Base-by-base conservation (phyloP, 2,329 filamentous ascomycete genomes). In the Penicillium sp. region DNA sequence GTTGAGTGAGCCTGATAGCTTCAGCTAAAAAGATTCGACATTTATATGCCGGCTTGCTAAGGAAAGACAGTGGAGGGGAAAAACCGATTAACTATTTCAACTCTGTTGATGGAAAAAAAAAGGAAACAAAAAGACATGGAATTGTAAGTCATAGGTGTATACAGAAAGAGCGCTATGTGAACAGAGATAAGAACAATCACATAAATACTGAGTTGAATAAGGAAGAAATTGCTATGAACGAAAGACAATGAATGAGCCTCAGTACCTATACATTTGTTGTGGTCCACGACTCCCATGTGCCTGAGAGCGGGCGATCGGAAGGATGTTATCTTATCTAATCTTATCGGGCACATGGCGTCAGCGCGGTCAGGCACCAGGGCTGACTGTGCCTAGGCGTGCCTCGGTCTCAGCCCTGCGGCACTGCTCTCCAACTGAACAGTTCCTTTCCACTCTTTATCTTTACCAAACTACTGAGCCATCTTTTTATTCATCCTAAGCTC, bases 291-390 rank as follows among this genome's bases (percentile, higher is more conserved):
- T 23, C 23, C 23, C 23, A 23, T 23, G 23, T 23, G 3, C 23
- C 23, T n/a, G n/a, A n/a, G n/a, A 23, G 23, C 23, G 23, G 23
- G 23, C 23, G 23, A 23, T 23, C 23, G 23, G 5, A 23, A 23
- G 3, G 23, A 5, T 23, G 23, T 44, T 46, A 46, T 35, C 45
- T 47, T 48, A 49, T 49, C 47, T 49, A 14, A 49, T 43, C 47
- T 49, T 34, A 49, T 43, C 47, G 14, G 7, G 2, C 18, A 48
- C 45, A 36, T 38, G 36, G 36, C 23, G 27, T 32, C 35, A 34
- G 13, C 13, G 23, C 45, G 32, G 45, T 47, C 34, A 47, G 46
- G 32, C 32, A 11, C 32, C 23, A 23, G 23, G 23, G 23, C 23
- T 23, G 23, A 23, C 23, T 23, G 23, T 23, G 23, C 23, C 23